These are phyloP conservation scores for Syzygium jambos DNA, from an alignment of 345 rosid genomes.

Conservation along the genomic window DNA sequence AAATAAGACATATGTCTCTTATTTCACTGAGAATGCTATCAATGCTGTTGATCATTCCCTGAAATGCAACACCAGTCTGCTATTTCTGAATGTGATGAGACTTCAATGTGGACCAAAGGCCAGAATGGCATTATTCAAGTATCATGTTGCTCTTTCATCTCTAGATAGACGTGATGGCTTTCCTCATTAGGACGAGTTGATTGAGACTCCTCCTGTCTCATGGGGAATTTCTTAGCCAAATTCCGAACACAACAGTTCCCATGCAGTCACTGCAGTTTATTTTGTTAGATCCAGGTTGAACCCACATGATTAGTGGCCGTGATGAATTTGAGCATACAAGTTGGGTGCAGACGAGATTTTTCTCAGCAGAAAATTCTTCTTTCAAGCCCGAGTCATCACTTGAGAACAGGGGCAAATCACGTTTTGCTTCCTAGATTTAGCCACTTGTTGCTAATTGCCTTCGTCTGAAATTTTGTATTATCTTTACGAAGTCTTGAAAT, in stretches of 20 bases:
- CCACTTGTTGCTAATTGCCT: neutral
- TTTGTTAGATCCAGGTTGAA: neutral
- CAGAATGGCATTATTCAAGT: neutral
- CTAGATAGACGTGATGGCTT: neutral
- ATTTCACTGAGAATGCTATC: neutral
- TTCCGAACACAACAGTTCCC: neutral
- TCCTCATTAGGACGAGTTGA: neutral
- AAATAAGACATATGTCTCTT: neutral
- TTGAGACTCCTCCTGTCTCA: neutral
- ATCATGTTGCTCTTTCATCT: neutral
- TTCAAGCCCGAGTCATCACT: neutral
- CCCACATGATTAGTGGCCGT: neutral
- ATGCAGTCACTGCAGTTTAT: neutral
- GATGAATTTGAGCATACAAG: neutral
- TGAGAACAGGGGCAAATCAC: neutral
- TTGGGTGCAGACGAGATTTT: neutral
- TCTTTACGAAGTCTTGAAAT: neutral
- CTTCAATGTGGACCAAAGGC: neutral
- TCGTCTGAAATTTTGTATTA: neutral
- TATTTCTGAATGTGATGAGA: neutral
- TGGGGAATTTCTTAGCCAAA: neutral
- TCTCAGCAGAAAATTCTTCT: neutral
- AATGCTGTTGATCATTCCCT: neutral
- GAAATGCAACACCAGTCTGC: neutral
- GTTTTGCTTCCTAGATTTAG: neutral